Evolutionary conservation across 1,284 basidiomycete genomes (phyloP).

Genomic region (Rhodotorula sp.): DNA sequence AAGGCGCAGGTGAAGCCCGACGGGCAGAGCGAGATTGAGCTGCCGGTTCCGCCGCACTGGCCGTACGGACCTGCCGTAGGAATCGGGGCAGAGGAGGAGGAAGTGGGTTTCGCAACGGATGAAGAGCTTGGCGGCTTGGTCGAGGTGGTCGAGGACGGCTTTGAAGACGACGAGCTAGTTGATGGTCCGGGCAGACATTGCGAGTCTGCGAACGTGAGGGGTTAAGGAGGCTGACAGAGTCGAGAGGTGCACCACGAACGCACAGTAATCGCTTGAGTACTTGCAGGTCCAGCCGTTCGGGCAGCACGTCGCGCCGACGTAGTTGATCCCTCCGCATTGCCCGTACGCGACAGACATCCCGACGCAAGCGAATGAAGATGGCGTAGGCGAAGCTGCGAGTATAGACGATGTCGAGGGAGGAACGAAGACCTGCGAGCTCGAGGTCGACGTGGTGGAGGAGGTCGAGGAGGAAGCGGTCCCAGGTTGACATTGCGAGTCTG

Average conservation of each 20-base stretch:
- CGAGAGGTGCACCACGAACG: too few relatives aligned
- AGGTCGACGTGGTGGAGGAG: neutral
- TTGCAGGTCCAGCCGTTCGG: neutral
- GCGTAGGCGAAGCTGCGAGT: neutral
- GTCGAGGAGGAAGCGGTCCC: neutral
- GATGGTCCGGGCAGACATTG: conserved; percentile 1
- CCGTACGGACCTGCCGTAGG: neutral
- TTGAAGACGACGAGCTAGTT: neutral
- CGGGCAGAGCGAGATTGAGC: neutral
- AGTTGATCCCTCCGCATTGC: conserved; percentile 16
- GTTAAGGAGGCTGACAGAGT: too few relatives aligned
- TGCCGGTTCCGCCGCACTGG: conserved; percentile 12
- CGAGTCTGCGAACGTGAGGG: conserved; percentile 4
- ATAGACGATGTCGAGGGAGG: neutral
- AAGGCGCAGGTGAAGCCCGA: neutral
- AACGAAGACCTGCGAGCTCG: neutral
- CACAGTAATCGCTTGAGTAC: conserved; percentile 3
- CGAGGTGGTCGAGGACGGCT: neutral
- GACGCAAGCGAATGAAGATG: neutral
- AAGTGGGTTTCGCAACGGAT: neutral
- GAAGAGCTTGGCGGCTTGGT: neutral
- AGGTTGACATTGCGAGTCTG: conserved; percentile 24
- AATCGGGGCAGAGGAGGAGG: neutral
- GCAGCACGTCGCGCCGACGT: neutral
- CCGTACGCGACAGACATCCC: neutral